Evolutionary conservation across 225 moss, liverwort and hornwort species (phyloP), one percentile per base, ranked within the genome.

Genomic region (Takakia lepidozioides): DNA sequence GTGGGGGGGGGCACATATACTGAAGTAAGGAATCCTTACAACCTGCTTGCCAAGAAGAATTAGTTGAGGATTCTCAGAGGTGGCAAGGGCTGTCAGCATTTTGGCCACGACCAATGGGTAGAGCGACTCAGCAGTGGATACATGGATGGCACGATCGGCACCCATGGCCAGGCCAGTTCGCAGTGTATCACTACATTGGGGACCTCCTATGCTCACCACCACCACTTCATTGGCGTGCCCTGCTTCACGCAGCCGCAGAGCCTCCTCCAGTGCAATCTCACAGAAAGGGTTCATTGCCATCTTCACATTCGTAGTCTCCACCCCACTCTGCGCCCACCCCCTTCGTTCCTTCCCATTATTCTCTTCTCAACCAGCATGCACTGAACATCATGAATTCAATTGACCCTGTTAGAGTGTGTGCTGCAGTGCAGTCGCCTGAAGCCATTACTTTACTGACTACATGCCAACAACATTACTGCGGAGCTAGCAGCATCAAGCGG

Each of bases 211-310:
- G 61, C 80, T 81, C 13, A 98, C 85, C 20, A 98, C 80, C 73
- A 98, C 70, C 27, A 98, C 95, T 59, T 98, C 95, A 3, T 77
- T 82, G 29, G 80, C 90, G 43, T 87, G 87, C 27, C 86, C 86
- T 37, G 90, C 87, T 69, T 98, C 90, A 32, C 70, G 90, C 40
- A 98, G 65, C 38, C 87, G 75, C 60, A 98, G 51, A 9, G 95
- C 95, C 51, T 91, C 95, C 58, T 98, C 95, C 18, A 98, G 48
- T 0, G 95, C 95, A 42, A 98, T 90, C 58, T 98, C 95, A 32
- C 84, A 85, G 24, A 98, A 98, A 8, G 95, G 95, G 37, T 98
- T 98, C 90, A 98, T 98, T 1, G 95, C 73, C 95, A 98, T 98
- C 48, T 98, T 98, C 56, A 98, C 82, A 58, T 98, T 98, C n/a